Evolutionary conservation across 2,329 filamentous ascomycete genomes (phyloP).

Genomic region (Epichloe bromicola): DNA sequence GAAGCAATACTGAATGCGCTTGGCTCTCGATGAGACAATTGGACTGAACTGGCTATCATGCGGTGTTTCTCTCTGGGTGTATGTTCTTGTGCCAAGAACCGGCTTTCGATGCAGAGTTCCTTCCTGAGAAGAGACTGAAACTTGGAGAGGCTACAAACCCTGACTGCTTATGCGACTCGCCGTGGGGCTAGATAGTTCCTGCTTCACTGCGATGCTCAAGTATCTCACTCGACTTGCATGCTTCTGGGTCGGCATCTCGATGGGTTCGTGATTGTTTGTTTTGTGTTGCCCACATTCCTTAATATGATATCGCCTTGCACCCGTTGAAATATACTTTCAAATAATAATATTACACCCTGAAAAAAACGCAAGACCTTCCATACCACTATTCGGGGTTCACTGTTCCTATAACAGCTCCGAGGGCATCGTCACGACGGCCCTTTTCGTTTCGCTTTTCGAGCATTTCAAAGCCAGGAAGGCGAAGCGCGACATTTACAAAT

Average conservation of each 20-base stretch:
- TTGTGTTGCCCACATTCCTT: neutral
- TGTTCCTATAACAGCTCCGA: neutral
- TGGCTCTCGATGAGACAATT: no score
- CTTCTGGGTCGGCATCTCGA: neutral
- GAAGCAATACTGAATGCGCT: no score
- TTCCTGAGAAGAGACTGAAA: neutral
- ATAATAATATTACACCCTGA: neutral
- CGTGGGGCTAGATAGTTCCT: neutral
- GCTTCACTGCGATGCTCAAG: neutral
- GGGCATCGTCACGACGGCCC: neutral
- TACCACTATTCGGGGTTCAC: neutral
- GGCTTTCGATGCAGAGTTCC: neutral
- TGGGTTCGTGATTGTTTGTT: neutral
- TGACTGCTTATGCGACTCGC: neutral
- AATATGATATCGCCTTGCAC: neutral
- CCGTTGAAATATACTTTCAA: neutral
- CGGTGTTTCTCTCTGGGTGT: neutral
- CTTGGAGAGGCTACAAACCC: neutral
- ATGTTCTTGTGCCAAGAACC: no score
- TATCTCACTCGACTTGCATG: neutral
- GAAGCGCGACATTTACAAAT: neutral
- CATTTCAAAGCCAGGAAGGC: neutral
- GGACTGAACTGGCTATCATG: no score
- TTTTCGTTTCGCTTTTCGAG: neutral
- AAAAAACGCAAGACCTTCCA: neutral